Conservation (phyloP, 2,329 filamentous ascomycete species). For the Karstenula rhodostoma region DNA sequence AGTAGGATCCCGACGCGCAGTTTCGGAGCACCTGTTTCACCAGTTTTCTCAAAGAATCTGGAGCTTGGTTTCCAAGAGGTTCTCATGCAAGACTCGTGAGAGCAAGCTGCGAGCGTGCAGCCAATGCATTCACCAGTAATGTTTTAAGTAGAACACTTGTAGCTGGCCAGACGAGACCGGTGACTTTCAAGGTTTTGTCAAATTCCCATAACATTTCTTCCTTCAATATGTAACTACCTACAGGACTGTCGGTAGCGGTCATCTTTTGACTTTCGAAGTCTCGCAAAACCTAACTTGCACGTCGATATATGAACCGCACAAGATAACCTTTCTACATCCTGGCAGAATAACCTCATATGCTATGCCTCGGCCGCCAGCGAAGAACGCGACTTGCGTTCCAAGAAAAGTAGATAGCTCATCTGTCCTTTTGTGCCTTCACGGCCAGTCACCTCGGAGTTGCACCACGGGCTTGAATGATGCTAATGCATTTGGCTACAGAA, state of each 20-base stretch:
- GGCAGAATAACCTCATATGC: constrained; percentile 65
- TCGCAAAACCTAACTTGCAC: constrained; percentile 35
- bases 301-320: constrained; percentile 56
- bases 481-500: constrained; percentile 28
- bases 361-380: constrained; percentile 63
- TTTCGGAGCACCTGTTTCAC: constrained; percentile 61
- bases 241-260: constrained; percentile 21
- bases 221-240: constrained; percentile 40
- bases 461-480: background rate
- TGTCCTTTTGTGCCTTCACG: constrained; percentile 62
- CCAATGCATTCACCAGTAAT: constrained; percentile 7
- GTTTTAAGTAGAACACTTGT: constrained; percentile 26
- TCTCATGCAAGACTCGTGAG: constrained; percentile 19
- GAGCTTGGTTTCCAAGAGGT: constrained; percentile 22
- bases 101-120: constrained; percentile 26
- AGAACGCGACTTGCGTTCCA: constrained; percentile 43
- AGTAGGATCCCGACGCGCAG: constrained; percentile 50
- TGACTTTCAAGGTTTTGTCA: constrained; percentile 48
- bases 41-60: constrained; percentile 47
- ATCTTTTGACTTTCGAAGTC: constrained; percentile 29
- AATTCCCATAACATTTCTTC: constrained; percentile 30
- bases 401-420: constrained; percentile 48
- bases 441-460: background rate
- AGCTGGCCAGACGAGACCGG: constrained; percentile 53
- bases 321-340: constrained; percentile 63